Evolutionary conservation across 2,329 filamentous ascomycete species (phyloP), one percentile per base, ranked within the genome.

Genomic region (Ophiocordyceps camponoti-floridani): DNA sequence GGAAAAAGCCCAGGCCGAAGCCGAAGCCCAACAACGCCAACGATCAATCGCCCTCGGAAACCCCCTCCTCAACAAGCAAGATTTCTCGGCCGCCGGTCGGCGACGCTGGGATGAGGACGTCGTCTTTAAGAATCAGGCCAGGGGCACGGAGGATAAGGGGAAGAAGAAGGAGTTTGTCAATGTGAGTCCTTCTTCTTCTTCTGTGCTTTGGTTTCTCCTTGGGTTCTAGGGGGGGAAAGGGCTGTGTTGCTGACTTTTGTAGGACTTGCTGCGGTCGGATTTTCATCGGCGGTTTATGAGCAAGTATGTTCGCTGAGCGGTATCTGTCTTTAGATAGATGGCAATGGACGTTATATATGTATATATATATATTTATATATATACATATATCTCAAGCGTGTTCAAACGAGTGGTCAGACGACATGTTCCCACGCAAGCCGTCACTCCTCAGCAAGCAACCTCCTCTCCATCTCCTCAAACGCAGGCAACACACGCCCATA

Each of bases 251-350:
- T 41, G 19, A 41, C 38, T 23, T 18, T 18, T 42, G 19, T 49
- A 85, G 79, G 83, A 96, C 63, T 70, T 94, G 56, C 67, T 96
- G 50, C 79, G 89, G 49, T 95, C 87, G 28, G 91, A 98, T 63
- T 98, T 98, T 62, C 91, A 98, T 69, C 91, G 88, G 65, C 80
- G 87, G 50, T 98, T 98, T 62, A 98, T 98, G 91, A 69, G 63
- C 62, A 77, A 77, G 56, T 78, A 77, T 51, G 73, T 78, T 38
- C 35, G 35, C 35, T 38, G 35, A 38, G 35, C n/a, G n/a, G 10
- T 9, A 16, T 18, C 28, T 2, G 28, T n/a, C n/a, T 38, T 18
- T n/a, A 2, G n/a, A 11, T n/a, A 10, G 16, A 16, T 16, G 35
- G 16, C 7, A 16, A 37, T 16, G n/a, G 16, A 4, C 11, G n/a